Base-by-base conservation (phyloP, 192 early-diverging fungal species). In the Gigaspora rosea region DNA sequence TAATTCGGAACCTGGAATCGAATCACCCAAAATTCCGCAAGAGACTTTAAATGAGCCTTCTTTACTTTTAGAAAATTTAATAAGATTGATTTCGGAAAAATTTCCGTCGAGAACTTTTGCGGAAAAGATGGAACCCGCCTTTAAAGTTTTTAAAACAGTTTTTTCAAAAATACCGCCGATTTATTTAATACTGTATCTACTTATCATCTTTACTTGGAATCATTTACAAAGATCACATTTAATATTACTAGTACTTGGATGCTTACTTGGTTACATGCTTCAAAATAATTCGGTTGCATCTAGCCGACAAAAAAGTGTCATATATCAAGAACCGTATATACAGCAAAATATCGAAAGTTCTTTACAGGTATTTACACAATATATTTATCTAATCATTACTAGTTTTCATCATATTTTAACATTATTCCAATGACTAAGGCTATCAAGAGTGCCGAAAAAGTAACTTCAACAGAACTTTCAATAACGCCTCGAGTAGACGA, bases 151-250 rank as follows among this genome's bases (percentile, higher is more conserved):
- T 41, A 7, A 7, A 41, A 41, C 41, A 41, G 4, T 66, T 46
- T 15, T 66, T 66, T 71, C 48, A 32, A 51, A 47, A 32, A 54
- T 48, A 13, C 50, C 69, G 7, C 49, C 15, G 41, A 49, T 54
- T 48, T 5, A 32, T 52, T 71, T 71, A 15, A 13, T 71, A 10
- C 11, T 71, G 32, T 71, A 71, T 71, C 50, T 71, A 33, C 49
- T 71, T 33, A 52, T 71, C 8, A 10, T 51, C 22, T 35, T 71
- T 41, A 51, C 48, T 52, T 71, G 69, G 69, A 71, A 48, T 54
- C 50, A 71, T 71, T 49, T 71, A 18, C 49, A 54, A 33, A 71
- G 32, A 54, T 71, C 69, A 3, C 50, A 32, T 49, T 71, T 71
- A 51, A 20, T 71, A 18, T 35, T 71, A 27, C 12, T 71, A 33